Evolutionary conservation across 768 basidiomycete genomes (phyloP).

Genomic region (Tulasnella sp.): DNA sequence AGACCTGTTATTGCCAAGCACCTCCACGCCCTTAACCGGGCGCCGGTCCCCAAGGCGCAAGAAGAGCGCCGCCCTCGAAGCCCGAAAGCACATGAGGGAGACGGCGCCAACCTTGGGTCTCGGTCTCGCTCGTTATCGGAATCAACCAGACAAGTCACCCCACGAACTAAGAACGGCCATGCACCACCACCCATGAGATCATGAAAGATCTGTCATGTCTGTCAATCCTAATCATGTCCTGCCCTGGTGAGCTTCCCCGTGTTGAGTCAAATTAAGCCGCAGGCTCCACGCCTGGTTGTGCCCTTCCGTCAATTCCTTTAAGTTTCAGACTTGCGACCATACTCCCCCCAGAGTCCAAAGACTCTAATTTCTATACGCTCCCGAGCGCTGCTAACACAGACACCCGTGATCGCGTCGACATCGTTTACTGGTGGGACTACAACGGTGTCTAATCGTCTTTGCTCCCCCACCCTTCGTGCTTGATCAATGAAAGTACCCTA

Average conservation of each 20-base stretch:
- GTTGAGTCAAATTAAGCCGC: conserved; percentile 84
- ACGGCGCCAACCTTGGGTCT: conserved; percentile 49
- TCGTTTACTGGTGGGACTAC: conserved; percentile 83
- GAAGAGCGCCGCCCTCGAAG: conserved; percentile 18
- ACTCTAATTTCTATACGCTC: conserved; percentile 87
- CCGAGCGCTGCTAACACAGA: conserved; percentile 46
- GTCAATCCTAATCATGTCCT: conserved; percentile 73
- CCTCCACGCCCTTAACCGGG: conserved; percentile 66
- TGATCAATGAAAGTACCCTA: conserved; percentile 83
- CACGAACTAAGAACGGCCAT: conserved; percentile 87
- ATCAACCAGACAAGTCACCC: conserved; percentile 98
- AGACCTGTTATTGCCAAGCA: conserved; percentile 90
- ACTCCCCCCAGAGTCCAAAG: conserved; percentile 82
- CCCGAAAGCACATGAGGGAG: conserved; percentile 80
- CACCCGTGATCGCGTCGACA: conserved; percentile 72
- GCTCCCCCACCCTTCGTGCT: conserved; percentile 82
- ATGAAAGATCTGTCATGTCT: conserved; percentile 80
- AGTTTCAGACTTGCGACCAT: conserved; percentile 74
- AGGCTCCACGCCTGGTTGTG: conserved; percentile 77
- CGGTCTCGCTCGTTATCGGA: conserved; percentile 93
- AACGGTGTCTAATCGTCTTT: conserved; percentile 81
- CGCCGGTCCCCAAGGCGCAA: conserved; percentile 7
- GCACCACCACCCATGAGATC: conserved; percentile 84
- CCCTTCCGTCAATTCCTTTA: conserved; percentile 82
- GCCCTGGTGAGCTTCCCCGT: conserved; percentile 78